These are phyloP conservation scores for Melanopsichium pennsylvanicum DNA, from an alignment of 1,284 basidiomycete genomes.

Conservation along the genomic window DNA sequence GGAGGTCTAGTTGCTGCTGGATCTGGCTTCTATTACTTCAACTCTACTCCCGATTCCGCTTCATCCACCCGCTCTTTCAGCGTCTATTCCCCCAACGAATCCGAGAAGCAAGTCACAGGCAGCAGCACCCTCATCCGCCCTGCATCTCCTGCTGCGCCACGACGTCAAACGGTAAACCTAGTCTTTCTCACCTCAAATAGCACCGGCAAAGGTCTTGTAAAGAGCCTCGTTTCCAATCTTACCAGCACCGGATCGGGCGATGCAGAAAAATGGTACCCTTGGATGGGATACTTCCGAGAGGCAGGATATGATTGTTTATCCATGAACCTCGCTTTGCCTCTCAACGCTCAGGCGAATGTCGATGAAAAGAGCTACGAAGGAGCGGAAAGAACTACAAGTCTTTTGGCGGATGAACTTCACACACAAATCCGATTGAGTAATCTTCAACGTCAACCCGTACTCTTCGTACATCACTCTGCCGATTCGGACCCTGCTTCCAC, in stretches of 20 bases:
- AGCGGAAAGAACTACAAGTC: neutral
- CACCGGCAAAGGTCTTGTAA: constrained; percentile 8
- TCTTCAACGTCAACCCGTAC: constrained; percentile 41
- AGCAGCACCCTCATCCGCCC: constrained; percentile 28
- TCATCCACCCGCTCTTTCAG: constrained; percentile 7
- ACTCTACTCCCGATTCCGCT: neutral
- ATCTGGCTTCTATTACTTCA: constrained; percentile 13
- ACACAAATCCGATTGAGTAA: constrained; percentile 32
- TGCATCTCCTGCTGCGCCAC: constrained; percentile 29
- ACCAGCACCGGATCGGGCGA: constrained; percentile 3
- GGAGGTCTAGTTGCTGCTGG: constrained; percentile 31
- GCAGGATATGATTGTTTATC: constrained; percentile 45
- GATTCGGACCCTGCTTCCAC: neutral
- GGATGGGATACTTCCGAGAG: constrained; percentile 47
- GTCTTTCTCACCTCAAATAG: constrained; percentile 31
- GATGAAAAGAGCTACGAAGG: neutral
- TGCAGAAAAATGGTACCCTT: constrained; percentile 33
- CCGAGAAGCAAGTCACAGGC: constrained; percentile 5
- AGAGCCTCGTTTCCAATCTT: constrained; percentile 28
- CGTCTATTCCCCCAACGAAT: constrained; percentile 22
- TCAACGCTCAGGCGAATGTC: no score
- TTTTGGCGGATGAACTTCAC: constrained; percentile 35
- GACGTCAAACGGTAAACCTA: constrained; percentile 28
- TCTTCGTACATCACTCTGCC: constrained; percentile 32
- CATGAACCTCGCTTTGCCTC: constrained; percentile 34